Evolutionary conservation across 805 yeast species (phyloP).

Genomic region (Zygotorulaspora chibaensis): DNA sequence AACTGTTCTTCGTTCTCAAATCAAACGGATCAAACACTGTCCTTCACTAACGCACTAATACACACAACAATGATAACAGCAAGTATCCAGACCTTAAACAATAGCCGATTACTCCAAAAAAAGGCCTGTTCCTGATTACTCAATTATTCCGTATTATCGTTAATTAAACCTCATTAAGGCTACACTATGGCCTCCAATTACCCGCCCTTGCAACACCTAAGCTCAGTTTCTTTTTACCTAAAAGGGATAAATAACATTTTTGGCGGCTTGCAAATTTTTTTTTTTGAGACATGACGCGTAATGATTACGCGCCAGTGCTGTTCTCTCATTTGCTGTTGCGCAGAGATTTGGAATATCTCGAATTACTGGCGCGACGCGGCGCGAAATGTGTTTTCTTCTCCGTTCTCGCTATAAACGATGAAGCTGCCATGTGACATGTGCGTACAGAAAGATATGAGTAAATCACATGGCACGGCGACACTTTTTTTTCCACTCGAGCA

Average conservation of each 20-base stretch:
- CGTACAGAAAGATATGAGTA: background rate
- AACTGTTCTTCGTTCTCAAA: background rate
- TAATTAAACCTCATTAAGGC: background rate
- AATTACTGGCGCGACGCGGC: background rate
- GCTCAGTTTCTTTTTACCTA: conserved; percentile 4
- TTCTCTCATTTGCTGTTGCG: background rate
- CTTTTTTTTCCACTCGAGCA: background rate
- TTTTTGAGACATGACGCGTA: background rate
- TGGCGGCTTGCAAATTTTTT: conserved; percentile 2
- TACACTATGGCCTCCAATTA: background rate
- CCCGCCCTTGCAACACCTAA: background rate
- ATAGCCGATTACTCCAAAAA: background rate
- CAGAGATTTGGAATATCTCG: no score
- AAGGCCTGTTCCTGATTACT: background rate
- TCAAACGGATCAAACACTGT: background rate
- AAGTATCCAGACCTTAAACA: background rate
- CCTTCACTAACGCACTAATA: background rate
- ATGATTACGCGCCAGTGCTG: background rate
- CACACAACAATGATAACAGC: background rate
- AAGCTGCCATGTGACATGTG: background rate
- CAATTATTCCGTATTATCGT: background rate
- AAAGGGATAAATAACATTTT: conserved; percentile 6
- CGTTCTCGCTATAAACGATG: no score
- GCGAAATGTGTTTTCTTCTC: no score
- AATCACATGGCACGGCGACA: background rate